Base-by-base conservation (phyloP, 2,329 filamentous ascomycete species). In the Diaporthe vaccinii region DNA sequence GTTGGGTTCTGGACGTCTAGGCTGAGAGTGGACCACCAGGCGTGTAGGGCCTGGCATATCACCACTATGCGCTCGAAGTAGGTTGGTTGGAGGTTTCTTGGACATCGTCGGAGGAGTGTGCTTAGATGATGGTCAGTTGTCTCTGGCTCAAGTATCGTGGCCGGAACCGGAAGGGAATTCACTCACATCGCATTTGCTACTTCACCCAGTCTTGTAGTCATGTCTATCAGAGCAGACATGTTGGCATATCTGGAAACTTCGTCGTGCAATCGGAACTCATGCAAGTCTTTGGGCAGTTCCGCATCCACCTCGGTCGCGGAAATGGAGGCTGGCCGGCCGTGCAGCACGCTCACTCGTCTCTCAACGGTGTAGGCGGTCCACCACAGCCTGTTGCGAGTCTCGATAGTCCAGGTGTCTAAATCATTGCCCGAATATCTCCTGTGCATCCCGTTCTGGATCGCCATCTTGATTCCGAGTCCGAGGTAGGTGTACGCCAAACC, bases 381-480 rank as follows among this genome's bases (percentile, higher is more conserved):
- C 84, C 89, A 91, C 12, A 91, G 87, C 2, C 89, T 84, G 78
- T 89, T 90, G 25, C 89, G 84, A 4, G 85, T 87, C 82, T 91
- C 89, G 20, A 87, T 83, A 76, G 88, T 86, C 41, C 84, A 83
- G 15, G 85, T 82, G 41, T 88, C 86, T 15, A 90, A 82, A 0
- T 84, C 86, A 68, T 86, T 85, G 2, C 86, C 87, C 1, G 85
- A 82, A 74, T 87, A 88, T 72, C 84, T 87, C 67, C 89, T 84
- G 77, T 91, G 89, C 89, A 91, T 90, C 14, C 89, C 89, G 78
- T 91, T 91, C 76, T 91, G 89, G 20, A 91, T 90, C 2, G 89
- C 89, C 75, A 91, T 82, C 75, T 89, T 90, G 57, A 91, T 82
- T 2, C 88, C 88, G 17, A 91, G 80, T 9, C 88, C 89, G 62